Conservation (phyloP, 129 eudicot genomes). For the Tagetes patula region DNA sequence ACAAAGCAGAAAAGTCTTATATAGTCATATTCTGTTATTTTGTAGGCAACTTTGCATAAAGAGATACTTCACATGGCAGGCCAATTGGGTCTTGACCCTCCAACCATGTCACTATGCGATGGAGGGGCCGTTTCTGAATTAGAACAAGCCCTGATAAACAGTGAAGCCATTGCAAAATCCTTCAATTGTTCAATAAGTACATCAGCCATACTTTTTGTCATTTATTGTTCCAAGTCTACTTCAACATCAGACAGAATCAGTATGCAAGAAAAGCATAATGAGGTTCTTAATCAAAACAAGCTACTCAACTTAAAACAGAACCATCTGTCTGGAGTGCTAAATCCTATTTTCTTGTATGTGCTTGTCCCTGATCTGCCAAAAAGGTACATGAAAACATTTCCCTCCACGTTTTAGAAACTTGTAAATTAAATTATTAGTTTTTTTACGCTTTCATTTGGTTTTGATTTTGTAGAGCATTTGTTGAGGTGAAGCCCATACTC, state of each 20-base stretch:
- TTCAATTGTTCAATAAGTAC: constrained; percentile 73
- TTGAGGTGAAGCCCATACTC: constrained; percentile 87
- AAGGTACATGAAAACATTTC: constrained; percentile 41
- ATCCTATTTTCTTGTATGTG: constrained; percentile 62
- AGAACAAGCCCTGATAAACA: constrained; percentile 71
- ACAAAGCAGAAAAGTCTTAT: neutral
- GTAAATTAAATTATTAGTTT: neutral
- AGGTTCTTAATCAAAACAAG: constrained; percentile 49
- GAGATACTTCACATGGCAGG: constrained; percentile 92
- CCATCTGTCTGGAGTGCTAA: constrained; percentile 31
- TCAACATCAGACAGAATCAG: constrained; percentile 40
- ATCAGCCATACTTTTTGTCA: constrained; percentile 54
- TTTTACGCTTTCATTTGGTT: constrained; percentile 16
- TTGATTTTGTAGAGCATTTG: constrained; percentile 62
- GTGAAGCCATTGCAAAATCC: constrained; percentile 80
- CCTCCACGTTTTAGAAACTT: constrained; percentile 11
- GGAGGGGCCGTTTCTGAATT: constrained; percentile 69
- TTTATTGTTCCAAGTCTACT: constrained; percentile 66
- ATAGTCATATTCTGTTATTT: constrained; percentile 12
- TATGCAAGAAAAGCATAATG: constrained; percentile 51
- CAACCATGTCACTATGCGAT: constrained; percentile 68
- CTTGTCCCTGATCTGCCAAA: constrained; percentile 96
- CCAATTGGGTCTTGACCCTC: constrained; percentile 95
- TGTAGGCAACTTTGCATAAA: constrained; percentile 85
- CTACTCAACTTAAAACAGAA: constrained; percentile 26